Evolutionary conservation across 257 asterid genomes (phyloP).

Genomic region (Ocimum tenuiflorum): DNA sequence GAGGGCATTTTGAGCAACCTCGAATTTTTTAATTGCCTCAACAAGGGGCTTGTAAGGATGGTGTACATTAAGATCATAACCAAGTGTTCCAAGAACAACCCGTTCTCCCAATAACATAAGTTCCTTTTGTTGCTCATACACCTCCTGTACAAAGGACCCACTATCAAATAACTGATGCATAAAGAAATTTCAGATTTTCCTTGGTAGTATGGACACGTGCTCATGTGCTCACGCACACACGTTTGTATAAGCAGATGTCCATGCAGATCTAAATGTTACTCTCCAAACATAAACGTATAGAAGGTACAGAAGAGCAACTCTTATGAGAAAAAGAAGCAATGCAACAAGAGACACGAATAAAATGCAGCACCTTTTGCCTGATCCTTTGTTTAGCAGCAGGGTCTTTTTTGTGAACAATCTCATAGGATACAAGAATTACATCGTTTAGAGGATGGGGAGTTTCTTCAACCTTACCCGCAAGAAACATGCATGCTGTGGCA

Average conservation of each 20-base stretch:
- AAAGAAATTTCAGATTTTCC: background rate
- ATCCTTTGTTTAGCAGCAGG: constrained; percentile 65
- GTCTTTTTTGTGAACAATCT: constrained; percentile 69
- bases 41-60: constrained; percentile 97
- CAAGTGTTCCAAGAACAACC: constrained; percentile 85
- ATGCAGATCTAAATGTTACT: too few species aligned
- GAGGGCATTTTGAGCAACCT: constrained; percentile 87
- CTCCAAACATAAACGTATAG: too few species aligned
- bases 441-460: constrained; percentile 94
- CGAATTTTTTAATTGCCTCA: constrained; percentile 79
- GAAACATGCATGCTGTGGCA: constrained; percentile 97
- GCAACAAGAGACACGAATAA: too few species aligned
- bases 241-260: too few species aligned
- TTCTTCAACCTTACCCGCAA: constrained; percentile 99
- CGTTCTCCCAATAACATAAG: constrained; percentile 74
- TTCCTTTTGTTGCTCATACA: constrained; percentile 87
- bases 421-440: constrained; percentile 85
- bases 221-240: background rate
- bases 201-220: background rate
- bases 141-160: constrained; percentile 56
- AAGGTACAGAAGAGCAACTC: too few species aligned
- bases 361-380: constrained; percentile 92
- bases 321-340: too few species aligned
- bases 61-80: constrained; percentile 68
- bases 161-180: constrained; percentile 13